phyloP scores from a whole-genome alignment of 2,329 filamentous ascomycete species.

The Trichophaea hybrida region DNA sequence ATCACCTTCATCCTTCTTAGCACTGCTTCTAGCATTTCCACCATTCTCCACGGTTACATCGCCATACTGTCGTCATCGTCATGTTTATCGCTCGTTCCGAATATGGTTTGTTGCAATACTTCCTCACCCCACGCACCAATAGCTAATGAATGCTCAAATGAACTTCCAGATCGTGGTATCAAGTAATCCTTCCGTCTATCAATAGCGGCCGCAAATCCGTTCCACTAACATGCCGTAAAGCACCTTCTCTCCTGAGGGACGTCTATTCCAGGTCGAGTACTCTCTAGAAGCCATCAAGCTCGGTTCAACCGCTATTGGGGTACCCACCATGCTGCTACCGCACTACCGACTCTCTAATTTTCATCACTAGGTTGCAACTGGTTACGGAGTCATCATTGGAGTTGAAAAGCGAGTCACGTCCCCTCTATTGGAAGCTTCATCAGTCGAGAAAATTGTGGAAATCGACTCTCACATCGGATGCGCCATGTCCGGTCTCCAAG shows the following conservation, averaged over 20 bases:
- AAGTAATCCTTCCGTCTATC: constrained; percentile 45
- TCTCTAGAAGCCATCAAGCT: constrained; percentile 99
- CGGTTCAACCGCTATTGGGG: constrained; percentile 92
- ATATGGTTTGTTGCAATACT: constrained; percentile 61
- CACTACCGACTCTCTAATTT: constrained; percentile 1
- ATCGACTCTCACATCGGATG: constrained; percentile 98
- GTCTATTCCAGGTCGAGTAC: constrained; percentile 99
- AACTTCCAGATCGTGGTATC: constrained; percentile 73
- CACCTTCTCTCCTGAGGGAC: constrained; percentile 98
- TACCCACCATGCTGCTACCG: constrained; percentile 28
- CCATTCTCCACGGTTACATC: neutral
- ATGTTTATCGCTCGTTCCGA: constrained; percentile 99
- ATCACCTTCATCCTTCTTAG: neutral
- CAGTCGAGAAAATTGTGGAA: constrained; percentile 98
- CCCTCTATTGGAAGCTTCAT: constrained; percentile 90
- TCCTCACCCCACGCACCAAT: constrained; percentile 1
- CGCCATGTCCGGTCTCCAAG: constrained; percentile 95
- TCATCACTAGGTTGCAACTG: constrained; percentile 58
- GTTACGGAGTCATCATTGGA: constrained; percentile 86
- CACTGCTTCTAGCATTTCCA: neutral
- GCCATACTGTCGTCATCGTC: constrained; percentile 26
- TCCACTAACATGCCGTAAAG: constrained; percentile 34
- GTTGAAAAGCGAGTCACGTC: constrained; percentile 99
- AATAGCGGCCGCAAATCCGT: constrained; percentile 18
- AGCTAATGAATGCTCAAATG: constrained; percentile 26